phyloP scores from a whole-genome alignment of 352 stramenopile species.

The Pythium grandisporangium region DNA sequence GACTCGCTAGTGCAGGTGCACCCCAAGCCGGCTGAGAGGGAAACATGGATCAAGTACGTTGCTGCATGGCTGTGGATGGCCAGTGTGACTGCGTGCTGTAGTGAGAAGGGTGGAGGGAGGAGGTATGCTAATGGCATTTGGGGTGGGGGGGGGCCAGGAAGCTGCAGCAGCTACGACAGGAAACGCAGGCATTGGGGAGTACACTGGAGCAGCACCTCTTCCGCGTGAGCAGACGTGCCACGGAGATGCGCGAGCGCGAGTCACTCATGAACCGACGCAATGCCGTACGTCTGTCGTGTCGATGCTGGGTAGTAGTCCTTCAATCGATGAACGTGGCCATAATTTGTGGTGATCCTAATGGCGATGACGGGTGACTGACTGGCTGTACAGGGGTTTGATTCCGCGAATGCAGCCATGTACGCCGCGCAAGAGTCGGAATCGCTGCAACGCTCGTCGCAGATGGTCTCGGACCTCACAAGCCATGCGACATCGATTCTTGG shows the following conservation, averaged over 20 bases:
- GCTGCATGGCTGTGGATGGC: too few species aligned
- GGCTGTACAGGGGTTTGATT: slow-evolving; percentile 43
- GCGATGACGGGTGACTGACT: neutral
- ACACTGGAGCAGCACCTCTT: slow-evolving; percentile 79
- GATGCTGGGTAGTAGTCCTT: too few species aligned
- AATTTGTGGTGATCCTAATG: too few species aligned
- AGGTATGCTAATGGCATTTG: too few species aligned
- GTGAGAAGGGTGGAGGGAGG: neutral
- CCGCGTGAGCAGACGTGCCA: slow-evolving; percentile 42
- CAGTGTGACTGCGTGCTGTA: slow-evolving; percentile 3
- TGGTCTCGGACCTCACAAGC: slow-evolving; percentile 72
- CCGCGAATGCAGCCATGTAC: slow-evolving; percentile 61
- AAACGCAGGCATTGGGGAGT: slow-evolving; percentile 51
- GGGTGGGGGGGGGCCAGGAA: slow-evolving; percentile 29
- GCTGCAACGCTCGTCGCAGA: slow-evolving; percentile 65
- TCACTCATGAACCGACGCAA: slow-evolving; percentile 61
- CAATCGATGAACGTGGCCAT: too few species aligned
- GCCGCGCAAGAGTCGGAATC: slow-evolving; percentile 71
- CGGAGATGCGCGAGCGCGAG: slow-evolving; percentile 67
- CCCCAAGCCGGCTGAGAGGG: slow-evolving; percentile 30
- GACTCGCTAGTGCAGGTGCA: slow-evolving; percentile 72
- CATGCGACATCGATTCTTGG: slow-evolving; percentile 65
- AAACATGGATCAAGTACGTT: slow-evolving; percentile 82
- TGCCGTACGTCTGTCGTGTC: slow-evolving; percentile 18
- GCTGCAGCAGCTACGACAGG: slow-evolving; percentile 61